These are phyloP conservation scores for Venturia carpophila DNA, from an alignment of 2,329 filamentous ascomycete species.

Conservation along the genomic window DNA sequence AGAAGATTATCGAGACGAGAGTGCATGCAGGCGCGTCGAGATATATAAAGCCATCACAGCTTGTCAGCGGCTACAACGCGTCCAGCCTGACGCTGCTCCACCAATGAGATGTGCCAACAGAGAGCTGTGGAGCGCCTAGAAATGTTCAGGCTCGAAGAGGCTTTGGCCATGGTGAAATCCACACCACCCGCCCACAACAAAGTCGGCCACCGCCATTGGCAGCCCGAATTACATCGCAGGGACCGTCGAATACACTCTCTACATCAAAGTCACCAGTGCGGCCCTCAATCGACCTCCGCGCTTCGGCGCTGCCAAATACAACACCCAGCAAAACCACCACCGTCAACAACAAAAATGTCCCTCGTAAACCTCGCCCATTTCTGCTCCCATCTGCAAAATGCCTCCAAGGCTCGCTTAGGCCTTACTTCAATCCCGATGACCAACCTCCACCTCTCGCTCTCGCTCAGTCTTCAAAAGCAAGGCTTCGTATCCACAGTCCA, in stretches of 20 bases:
- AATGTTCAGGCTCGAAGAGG: slow-evolving; percentile 3
- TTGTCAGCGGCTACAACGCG: slow-evolving; percentile 8
- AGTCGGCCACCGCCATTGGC: background rate
- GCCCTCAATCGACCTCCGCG: slow-evolving; percentile 1
- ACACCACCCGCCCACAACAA: background rate
- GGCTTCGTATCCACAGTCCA: slow-evolving; percentile 77
- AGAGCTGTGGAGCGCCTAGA: background rate
- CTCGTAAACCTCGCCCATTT: slow-evolving; percentile 68
- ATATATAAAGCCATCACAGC: slow-evolving; percentile 3
- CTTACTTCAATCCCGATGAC: slow-evolving; percentile 75
- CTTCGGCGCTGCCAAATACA: slow-evolving; percentile 9
- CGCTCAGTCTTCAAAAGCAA: slow-evolving; percentile 69
- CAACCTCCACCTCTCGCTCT: slow-evolving; percentile 70
- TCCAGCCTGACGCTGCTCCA: background rate
- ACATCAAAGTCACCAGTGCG: background rate
- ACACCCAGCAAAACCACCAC: slow-evolving; percentile 14
- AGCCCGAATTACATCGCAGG: background rate
- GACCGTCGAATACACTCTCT: background rate
- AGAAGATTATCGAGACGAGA: background rate
- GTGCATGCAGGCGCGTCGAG: background rate
- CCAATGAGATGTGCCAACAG: background rate
- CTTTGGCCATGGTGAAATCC: too few species aligned
- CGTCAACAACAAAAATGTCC: slow-evolving; percentile 48
- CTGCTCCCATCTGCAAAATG: slow-evolving; percentile 89
- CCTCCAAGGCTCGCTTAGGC: slow-evolving; percentile 71